Evolutionary conservation across 2,329 filamentous ascomycete genomes (phyloP).

Genomic region (Penicillium sp.): DNA sequence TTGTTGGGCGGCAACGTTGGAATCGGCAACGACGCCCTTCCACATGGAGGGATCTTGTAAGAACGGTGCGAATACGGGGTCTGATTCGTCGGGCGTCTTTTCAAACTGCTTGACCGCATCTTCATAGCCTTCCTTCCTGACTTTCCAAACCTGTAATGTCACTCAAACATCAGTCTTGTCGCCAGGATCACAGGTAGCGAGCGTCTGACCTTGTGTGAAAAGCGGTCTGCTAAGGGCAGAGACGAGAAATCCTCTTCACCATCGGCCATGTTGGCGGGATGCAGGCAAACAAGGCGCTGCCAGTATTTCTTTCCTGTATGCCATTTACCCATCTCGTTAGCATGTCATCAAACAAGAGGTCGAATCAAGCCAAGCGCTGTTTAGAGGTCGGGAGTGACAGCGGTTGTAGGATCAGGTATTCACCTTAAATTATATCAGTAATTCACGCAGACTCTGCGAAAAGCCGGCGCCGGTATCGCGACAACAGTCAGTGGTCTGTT

Average conservation of each 20-base stretch:
- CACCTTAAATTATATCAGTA: slow-evolving; percentile 1
- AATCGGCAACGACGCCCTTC: slow-evolving; percentile 90
- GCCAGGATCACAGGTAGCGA: background rate
- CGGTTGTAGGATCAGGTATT: background rate
- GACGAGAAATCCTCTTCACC: slow-evolving; percentile 42
- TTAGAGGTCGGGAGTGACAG: background rate
- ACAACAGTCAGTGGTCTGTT: slow-evolving; percentile 1
- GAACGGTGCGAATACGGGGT: slow-evolving; percentile 83
- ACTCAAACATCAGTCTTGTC: slow-evolving; percentile 4
- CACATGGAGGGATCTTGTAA: slow-evolving; percentile 77
- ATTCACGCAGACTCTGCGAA: background rate
- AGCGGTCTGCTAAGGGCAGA: slow-evolving; percentile 40
- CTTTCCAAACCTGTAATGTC: slow-evolving; percentile 78
- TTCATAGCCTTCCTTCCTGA: slow-evolving; percentile 91
- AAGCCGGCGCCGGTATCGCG: background rate
- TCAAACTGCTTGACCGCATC: slow-evolving; percentile 85
- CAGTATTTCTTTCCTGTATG: background rate
- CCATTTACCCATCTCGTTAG: background rate
- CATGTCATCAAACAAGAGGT: background rate
- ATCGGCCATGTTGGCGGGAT: slow-evolving; percentile 35
- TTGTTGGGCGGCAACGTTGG: slow-evolving; percentile 94
- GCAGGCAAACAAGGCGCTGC: slow-evolving; percentile 9
- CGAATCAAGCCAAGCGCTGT: background rate
- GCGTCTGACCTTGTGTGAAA: slow-evolving; percentile 38
- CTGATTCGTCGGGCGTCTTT: slow-evolving; percentile 75